Conservation (phyloP, 164 flowering plant genomes). For the Umbellularia californica region DNA sequence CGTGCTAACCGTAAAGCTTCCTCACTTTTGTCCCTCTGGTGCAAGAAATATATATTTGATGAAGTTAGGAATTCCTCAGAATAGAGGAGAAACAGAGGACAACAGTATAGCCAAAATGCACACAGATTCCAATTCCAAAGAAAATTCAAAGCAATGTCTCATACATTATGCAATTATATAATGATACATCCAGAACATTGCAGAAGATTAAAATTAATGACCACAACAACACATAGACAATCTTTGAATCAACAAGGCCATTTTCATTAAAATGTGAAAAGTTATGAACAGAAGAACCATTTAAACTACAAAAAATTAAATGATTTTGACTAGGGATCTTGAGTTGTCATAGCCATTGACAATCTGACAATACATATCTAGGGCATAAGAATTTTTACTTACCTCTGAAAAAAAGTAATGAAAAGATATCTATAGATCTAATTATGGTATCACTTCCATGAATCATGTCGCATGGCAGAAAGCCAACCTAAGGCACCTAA, state of each 20-base stretch:
- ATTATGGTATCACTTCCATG: too few species aligned
- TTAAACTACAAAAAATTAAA: background rate
- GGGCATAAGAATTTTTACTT: too few species aligned
- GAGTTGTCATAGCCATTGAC: too few species aligned
- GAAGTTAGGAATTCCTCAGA: conserved; percentile 4
- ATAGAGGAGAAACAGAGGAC: background rate
- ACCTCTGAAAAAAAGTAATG: too few species aligned
- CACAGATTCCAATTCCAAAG: background rate
- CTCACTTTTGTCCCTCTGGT: conserved; percentile 84
- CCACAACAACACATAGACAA: background rate
- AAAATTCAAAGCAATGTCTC: background rate
- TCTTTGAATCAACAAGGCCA: background rate
- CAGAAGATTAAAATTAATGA: background rate
- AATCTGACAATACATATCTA: too few species aligned
- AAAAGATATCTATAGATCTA: too few species aligned
- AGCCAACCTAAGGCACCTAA: too few species aligned
- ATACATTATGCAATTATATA: background rate
- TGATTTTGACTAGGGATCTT: too few species aligned
- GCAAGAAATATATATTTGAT: conserved; percentile 8
- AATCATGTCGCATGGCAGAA: too few species aligned
- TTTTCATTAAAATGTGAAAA: too few species aligned
- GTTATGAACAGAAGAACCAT: background rate
- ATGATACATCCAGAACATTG: background rate
- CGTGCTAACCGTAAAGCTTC: conserved; percentile 86
- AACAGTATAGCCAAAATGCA: background rate